Conservation (phyloP, 2,329 filamentous ascomycete genomes). For the Nemania bipapillata region DNA sequence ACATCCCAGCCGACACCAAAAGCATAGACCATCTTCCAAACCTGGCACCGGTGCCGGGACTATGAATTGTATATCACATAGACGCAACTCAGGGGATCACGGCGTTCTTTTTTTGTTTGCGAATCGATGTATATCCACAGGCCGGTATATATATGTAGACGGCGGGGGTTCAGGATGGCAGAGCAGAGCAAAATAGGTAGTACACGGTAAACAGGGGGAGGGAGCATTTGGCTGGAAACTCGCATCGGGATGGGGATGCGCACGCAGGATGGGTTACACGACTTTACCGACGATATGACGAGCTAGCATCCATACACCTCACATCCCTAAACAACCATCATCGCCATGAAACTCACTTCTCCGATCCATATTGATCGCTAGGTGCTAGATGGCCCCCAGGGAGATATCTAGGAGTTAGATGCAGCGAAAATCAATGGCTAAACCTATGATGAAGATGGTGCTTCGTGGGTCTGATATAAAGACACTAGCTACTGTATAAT, state of each 20-base stretch:
- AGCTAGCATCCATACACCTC: neutral
- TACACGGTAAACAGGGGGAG: neutral
- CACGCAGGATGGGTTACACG: neutral
- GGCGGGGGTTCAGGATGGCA: neutral
- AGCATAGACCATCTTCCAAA: neutral
- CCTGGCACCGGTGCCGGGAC: neutral
- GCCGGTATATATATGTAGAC: conserved; percentile 19
- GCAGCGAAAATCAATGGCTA: no score
- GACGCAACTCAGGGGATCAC: conserved; percentile 6
- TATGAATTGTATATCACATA: conserved; percentile 22
- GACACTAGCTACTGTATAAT: neutral
- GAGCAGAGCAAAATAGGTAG: neutral
- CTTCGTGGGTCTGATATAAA: neutral
- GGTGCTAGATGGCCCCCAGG: neutral
- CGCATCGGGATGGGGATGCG: neutral
- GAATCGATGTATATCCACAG: conserved; percentile 22
- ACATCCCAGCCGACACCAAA: conserved; percentile 1
- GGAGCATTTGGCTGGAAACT: neutral
- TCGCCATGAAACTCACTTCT: neutral
- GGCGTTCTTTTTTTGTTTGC: conserved; percentile 18
- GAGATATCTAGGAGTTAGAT: neutral
- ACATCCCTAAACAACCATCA: neutral
- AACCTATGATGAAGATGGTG: no score
- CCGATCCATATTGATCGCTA: neutral
- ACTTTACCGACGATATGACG: neutral